Evolutionary conservation across 192 early-diverging fungal genomes (phyloP).

Genomic region (Backusella westeae): DNA sequence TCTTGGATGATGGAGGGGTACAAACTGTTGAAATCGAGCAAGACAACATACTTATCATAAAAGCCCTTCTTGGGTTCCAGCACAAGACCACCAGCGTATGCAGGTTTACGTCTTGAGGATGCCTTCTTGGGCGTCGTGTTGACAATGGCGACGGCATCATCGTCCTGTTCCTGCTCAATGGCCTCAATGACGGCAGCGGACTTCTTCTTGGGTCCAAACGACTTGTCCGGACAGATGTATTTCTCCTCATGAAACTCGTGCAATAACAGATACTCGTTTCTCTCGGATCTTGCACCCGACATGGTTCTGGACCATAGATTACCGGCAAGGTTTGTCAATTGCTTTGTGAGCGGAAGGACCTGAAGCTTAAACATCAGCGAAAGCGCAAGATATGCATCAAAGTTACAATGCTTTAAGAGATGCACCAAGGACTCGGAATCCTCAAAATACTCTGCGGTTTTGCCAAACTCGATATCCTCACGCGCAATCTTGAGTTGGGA

Average conservation of each 20-base stretch:
- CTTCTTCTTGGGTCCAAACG: conserved; percentile 31
- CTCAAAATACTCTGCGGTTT: conserved; percentile 70
- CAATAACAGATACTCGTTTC: conserved; percentile 92
- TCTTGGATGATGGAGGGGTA: conserved; percentile 99
- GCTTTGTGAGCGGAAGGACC: conserved; percentile 85
- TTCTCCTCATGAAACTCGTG: conserved; percentile 95
- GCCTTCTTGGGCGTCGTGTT: conserved; percentile 29
- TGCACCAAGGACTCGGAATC: conserved; percentile 56
- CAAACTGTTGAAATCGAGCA: conserved; percentile 99
- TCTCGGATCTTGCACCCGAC: conserved; percentile 85
- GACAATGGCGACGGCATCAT: conserved; percentile 9
- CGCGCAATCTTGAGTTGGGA: conserved; percentile 77
- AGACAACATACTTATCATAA: conserved; percentile 92
- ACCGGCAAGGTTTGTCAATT: conserved; percentile 90
- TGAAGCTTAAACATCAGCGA: conserved; percentile 90
- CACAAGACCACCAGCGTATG: conserved; percentile 93
- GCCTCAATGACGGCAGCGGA: conserved; percentile 16
- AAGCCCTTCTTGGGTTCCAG: conserved; percentile 97
- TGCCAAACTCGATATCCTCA: conserved; percentile 81
- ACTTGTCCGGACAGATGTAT: conserved; percentile 91
- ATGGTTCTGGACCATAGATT: conserved; percentile 95
- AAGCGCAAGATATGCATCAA: conserved; percentile 78
- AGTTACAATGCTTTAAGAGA: conserved; percentile 76
- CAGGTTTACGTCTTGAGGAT: conserved; percentile 64
- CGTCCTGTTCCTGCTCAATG: conserved; percentile 34